Evolutionary conservation across 73 alveolate species (phyloP).

Genomic region (Stentor coeruleus): DNA sequence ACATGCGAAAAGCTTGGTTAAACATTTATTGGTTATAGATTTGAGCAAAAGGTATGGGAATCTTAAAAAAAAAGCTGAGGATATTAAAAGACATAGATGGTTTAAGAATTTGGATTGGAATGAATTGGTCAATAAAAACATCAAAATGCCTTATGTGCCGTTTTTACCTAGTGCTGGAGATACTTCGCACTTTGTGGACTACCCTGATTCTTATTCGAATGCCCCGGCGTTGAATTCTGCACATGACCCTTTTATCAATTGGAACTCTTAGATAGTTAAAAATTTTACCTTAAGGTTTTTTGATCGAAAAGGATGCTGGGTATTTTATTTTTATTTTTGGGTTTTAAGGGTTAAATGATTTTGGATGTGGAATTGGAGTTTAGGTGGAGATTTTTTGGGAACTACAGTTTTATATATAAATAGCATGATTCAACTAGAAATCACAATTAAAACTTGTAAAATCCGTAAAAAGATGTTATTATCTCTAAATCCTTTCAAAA

Average conservation of each 20-base stretch:
- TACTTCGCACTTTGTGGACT: slow-evolving; percentile 63
- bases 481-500: too few species aligned
- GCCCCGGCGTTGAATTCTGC: slow-evolving; percentile 67
- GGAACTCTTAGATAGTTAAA: too few species aligned
- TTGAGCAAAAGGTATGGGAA: slow-evolving; percentile 78
- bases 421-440: too few species aligned
- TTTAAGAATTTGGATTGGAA: slow-evolving; percentile 75
- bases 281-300: too few species aligned
- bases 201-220: slow-evolving; percentile 78
- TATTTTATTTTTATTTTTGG: too few species aligned
- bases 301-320: too few species aligned
- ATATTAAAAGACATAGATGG: slow-evolving; percentile 71
- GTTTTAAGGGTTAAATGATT: too few species aligned
- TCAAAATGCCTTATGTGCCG: slow-evolving; percentile 75
- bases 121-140: slow-evolving; percentile 43
- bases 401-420: too few species aligned
- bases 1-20: slow-evolving; percentile 78
- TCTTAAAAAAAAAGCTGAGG: slow-evolving; percentile 70
- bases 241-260: slow-evolving; percentile 88
- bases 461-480: too few species aligned
- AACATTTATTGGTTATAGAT: slow-evolving; percentile 75
- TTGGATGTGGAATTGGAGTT: too few species aligned
- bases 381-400: too few species aligned
- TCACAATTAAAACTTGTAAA: too few species aligned
- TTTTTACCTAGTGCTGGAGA: slow-evolving; percentile 66